Percentiles rank a stretch among this genome's conserved stretches.
phyloP scores from a whole-genome alignment of 2,329 filamentous ascomycete genomes.

The Epichloe coenophiala region DNA sequence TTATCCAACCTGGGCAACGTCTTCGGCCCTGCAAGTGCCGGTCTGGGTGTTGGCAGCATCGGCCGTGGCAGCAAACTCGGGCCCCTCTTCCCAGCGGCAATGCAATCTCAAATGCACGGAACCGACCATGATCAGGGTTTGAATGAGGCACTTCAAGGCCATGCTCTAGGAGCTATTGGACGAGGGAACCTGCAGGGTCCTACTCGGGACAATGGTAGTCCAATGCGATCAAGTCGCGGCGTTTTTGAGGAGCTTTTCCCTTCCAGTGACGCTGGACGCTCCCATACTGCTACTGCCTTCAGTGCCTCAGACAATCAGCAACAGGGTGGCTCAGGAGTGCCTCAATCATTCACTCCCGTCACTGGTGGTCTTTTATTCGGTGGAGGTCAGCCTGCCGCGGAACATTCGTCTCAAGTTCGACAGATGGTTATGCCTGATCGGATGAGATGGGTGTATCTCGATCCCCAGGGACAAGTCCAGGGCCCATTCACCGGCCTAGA shows the following conservation, averaged over 20 bases:
- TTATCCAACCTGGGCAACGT: slow-evolving; percentile 54
- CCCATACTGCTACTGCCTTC: slow-evolving; percentile 19
- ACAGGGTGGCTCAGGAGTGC: slow-evolving; percentile 17
- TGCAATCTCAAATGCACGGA: slow-evolving; percentile 81
- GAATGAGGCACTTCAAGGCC: slow-evolving; percentile 41
- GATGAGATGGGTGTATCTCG: slow-evolving; percentile 97
- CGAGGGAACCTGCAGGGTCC: slow-evolving; percentile 43
- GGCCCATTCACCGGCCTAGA: slow-evolving; percentile 92
- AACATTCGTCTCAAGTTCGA: slow-evolving; percentile 56
- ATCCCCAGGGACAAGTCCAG: slow-evolving; percentile 83
- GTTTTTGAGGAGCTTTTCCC: slow-evolving; percentile 43
- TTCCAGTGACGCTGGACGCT: slow-evolving; percentile 19
- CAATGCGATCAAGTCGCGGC: slow-evolving; percentile 40
- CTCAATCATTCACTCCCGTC: slow-evolving; percentile 24
- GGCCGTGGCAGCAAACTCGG: slow-evolving; percentile 71
- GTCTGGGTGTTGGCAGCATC: slow-evolving; percentile 48
- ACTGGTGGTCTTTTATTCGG: slow-evolving; percentile 22
- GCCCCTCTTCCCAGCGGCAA: slow-evolving; percentile 72
- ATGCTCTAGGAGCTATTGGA: slow-evolving; percentile 54
- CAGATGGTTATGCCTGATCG: slow-evolving; percentile 99
- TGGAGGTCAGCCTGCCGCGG: slow-evolving; percentile 25
- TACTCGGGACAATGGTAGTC: slow-evolving; percentile 44
- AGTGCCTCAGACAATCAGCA: slow-evolving; percentile 25
- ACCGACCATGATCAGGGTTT: slow-evolving; percentile 52
- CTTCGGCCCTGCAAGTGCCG: slow-evolving; percentile 50